These are phyloP conservation scores for Hymenoscyphus repandus DNA, from an alignment of 2,329 filamentous ascomycete genomes.

Conservation along the genomic window DNA sequence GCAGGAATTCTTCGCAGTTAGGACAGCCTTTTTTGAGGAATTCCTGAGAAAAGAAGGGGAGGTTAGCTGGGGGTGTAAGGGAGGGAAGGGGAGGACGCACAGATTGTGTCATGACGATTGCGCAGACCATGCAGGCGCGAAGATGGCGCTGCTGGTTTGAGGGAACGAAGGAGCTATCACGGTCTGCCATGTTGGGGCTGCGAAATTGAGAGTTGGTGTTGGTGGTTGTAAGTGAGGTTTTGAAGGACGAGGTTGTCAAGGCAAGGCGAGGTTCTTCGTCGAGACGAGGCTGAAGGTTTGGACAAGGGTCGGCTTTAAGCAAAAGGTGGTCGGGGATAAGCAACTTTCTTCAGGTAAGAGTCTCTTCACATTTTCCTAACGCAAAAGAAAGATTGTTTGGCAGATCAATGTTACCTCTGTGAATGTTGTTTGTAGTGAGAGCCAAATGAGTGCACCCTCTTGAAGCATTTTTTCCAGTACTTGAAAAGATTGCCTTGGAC, in stretches of 20 bases:
- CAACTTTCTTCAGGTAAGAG: too few species aligned
- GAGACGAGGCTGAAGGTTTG: background rate
- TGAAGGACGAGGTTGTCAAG: background rate
- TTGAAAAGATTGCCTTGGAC: background rate
- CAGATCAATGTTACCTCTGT: background rate
- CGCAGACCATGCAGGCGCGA: slow-evolving; percentile 98
- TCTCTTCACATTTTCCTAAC: too few species aligned
- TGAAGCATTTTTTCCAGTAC: background rate
- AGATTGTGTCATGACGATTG: slow-evolving; percentile 77
- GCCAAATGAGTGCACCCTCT: background rate
- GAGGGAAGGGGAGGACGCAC: slow-evolving; percentile 41
- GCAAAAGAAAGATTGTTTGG: too few species aligned
- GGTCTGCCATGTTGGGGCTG: slow-evolving; percentile 37
- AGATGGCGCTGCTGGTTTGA: slow-evolving; percentile 76
- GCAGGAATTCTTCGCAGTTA: slow-evolving; percentile 92
- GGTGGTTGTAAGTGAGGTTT: background rate
- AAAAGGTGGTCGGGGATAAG: too few species aligned
- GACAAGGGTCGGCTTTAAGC: background rate
- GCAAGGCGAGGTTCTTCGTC: too few species aligned
- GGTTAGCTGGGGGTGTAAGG: slow-evolving; percentile 3
- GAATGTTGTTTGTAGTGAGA: background rate
- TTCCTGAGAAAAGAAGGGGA: slow-evolving; percentile 46
- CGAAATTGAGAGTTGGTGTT: background rate
- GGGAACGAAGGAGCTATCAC: slow-evolving; percentile 52
- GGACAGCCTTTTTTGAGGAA: slow-evolving; percentile 87